Percentiles rank a stretch among this genome's conserved stretches.
phyloP scores from a whole-genome alignment of 2,329 filamentous ascomycete species.

The Achaetomium macrosporum region DNA sequence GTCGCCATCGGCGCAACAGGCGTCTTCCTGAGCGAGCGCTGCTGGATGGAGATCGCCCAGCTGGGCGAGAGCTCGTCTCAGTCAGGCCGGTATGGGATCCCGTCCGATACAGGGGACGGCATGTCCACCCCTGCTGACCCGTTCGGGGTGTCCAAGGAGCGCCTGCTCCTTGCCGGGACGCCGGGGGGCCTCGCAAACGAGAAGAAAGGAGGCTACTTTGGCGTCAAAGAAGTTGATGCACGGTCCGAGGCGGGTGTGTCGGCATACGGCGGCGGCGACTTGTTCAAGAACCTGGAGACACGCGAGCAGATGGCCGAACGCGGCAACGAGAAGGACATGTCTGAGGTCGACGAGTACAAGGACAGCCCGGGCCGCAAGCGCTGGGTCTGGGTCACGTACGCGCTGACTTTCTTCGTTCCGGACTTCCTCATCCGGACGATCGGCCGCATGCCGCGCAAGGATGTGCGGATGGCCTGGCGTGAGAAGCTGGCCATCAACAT shows the following conservation, averaged over 20 bases:
- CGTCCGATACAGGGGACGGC: slow-evolving; percentile 59
- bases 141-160: slow-evolving; percentile 59
- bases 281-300: slow-evolving; percentile 97
- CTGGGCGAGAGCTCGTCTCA: slow-evolving; percentile 58
- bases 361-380: slow-evolving; percentile 77
- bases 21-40: slow-evolving; percentile 90
- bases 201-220: slow-evolving; percentile 77
- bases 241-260: slow-evolving; percentile 89
- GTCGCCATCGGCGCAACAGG: slow-evolving; percentile 86
- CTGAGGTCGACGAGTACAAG: slow-evolving; percentile 80
- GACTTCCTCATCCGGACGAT: slow-evolving; percentile 72
- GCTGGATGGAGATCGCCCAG: slow-evolving; percentile 86
- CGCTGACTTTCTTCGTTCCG: slow-evolving; percentile 81
- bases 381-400: slow-evolving; percentile 80
- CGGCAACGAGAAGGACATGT: slow-evolving; percentile 81
- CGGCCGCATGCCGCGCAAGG: slow-evolving; percentile 84
- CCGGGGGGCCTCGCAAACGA: slow-evolving; percentile 61
- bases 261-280: slow-evolving; percentile 86
- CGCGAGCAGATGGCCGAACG: slow-evolving; percentile 93
- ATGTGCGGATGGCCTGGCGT: slow-evolving; percentile 88
- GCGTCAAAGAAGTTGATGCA: slow-evolving; percentile 67
- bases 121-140: slow-evolving; percentile 52
- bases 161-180: slow-evolving; percentile 43
- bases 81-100: slow-evolving; percentile 45
- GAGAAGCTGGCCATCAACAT: slow-evolving; percentile 98